Evolutionary conservation across 768 basidiomycete species (phyloP).

Genomic region (Russula brevipes): DNA sequence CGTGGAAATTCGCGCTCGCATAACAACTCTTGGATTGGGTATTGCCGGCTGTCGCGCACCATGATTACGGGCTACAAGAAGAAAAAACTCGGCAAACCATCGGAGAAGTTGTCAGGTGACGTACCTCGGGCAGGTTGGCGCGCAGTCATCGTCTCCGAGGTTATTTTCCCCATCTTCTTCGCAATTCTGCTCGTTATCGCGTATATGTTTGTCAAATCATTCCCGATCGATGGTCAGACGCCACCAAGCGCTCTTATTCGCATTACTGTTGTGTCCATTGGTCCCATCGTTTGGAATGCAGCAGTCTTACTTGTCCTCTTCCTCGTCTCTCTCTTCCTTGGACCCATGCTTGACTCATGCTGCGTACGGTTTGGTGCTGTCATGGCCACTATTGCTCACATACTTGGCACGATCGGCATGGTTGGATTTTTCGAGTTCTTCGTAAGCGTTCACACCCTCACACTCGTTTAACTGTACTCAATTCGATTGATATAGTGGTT

Average conservation of each 20-base stretch:
- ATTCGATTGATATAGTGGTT: conserved; percentile 61
- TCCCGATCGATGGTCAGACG: conserved; percentile 60
- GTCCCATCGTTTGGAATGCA: conserved; percentile 95
- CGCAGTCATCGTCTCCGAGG: conserved; percentile 81
- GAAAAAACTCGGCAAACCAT: conserved; percentile 93
- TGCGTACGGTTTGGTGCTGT: conserved; percentile 88
- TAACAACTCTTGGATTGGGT: conserved; percentile 98
- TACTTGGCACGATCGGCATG: conserved; percentile 77
- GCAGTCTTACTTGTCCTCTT: conserved; percentile 83
- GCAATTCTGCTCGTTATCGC: conserved; percentile 82
- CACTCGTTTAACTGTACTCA: not conserved
- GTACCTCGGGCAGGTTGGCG: conserved; percentile 92
- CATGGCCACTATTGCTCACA: conserved; percentile 88
- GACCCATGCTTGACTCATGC: conserved; percentile 79
- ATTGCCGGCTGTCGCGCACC: conserved; percentile 95
- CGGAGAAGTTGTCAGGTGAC: conserved; percentile 94
- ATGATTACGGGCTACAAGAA: conserved; percentile 99
- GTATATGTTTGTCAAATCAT: conserved; percentile 90
- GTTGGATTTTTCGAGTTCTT: conserved; percentile 95
- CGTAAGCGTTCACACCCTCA: conserved; percentile 42
- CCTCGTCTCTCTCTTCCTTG: conserved; percentile 86
- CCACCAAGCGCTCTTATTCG: conserved; percentile 85
- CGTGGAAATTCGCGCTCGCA: conserved; percentile 97
- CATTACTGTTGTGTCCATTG: conserved; percentile 87
- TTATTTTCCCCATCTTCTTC: conserved; percentile 80